phyloP scores from a whole-genome alignment of 108 stramenopile species.

The Cyclotella kingstonii region DNA sequence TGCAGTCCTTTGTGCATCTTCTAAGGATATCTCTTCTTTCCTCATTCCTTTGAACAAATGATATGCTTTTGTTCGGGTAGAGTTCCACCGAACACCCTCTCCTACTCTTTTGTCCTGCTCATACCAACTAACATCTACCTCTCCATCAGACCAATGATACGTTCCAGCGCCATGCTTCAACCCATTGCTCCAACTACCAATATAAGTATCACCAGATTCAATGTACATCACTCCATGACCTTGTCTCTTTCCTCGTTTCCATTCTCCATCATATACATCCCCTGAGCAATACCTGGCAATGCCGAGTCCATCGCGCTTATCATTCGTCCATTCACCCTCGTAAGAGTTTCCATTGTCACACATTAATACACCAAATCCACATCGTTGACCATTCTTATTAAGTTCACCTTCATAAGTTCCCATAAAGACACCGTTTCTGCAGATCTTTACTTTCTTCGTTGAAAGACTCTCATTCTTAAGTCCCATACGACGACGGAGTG shows the following conservation, averaged over 20 bases:
- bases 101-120: conserved; percentile 40
- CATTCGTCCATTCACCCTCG: conserved; percentile 51
- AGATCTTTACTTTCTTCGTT: conserved; percentile 47
- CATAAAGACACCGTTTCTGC: conserved; percentile 50
- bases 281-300: conserved; percentile 47
- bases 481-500: conserved; percentile 12
- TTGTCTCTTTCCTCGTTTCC: conserved; percentile 36
- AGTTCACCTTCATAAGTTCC: conserved; percentile 52
- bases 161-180: conserved; percentile 50
- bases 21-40: conserved; percentile 41
- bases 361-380: conserved; percentile 43
- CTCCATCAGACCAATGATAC: conserved; percentile 50
- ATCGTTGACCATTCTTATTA: conserved; percentile 38
- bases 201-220: conserved; percentile 46
- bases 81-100: conserved; percentile 43
- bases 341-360: conserved; percentile 52
- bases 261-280: conserved; percentile 49
- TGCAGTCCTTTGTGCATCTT: conserved; percentile 40
- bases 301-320: conserved; percentile 49
- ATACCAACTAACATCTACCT: conserved; percentile 54
- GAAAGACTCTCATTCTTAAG: conserved; percentile 3
- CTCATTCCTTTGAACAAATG: conserved; percentile 33
- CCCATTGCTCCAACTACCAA: conserved; percentile 45
- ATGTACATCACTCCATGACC: conserved; percentile 52
- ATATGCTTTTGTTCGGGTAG: conserved; percentile 33